A percentile compares a stretch with the other conserved stretches of the same genome.
Evolutionary conservation across 106 monocot genomes (phyloP).

Genomic region (Ottelia alismoides): DNA sequence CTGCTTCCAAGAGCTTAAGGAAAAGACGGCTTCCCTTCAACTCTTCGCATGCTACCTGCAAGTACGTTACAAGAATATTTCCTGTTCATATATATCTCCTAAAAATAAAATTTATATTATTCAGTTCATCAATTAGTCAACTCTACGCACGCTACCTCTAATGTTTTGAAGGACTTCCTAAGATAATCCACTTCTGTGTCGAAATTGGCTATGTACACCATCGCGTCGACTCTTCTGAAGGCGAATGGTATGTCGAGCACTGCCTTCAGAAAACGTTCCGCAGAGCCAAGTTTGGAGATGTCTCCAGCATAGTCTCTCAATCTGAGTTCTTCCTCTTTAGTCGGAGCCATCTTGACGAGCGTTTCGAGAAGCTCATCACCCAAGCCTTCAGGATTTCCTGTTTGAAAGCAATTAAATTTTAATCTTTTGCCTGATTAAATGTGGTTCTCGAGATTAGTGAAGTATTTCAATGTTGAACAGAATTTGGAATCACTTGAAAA

Average conservation of each 20-base stretch:
- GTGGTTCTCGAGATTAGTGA: too few relatives aligned
- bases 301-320: constrained; percentile 47
- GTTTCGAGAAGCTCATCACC: constrained; percentile 69
- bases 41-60: constrained; percentile 63
- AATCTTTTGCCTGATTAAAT: too few relatives aligned
- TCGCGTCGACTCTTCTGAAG: constrained; percentile 59
- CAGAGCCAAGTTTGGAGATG: constrained; percentile 39
- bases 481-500: constrained; percentile 21
- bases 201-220: constrained; percentile 70
- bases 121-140: neutral
- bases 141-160: constrained; percentile 39
- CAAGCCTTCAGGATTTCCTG: constrained; percentile 56
- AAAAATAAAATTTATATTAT: neutral
- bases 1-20: constrained; percentile 58
- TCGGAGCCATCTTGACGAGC: too few relatives aligned
- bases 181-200: constrained; percentile 55
- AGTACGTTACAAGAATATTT: neutral
- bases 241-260: constrained; percentile 92
- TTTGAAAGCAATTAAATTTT: too few relatives aligned
- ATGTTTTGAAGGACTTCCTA: constrained; percentile 30
- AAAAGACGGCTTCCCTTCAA: too few relatives aligned
- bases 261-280: constrained; percentile 59
- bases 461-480: too few relatives aligned
- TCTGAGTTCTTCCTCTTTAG: constrained; percentile 49
- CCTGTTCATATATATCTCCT: neutral